Evolutionary conservation across 176 grass and related monocot genomes (phyloP).

Genomic region (sorghum (Sorghum bicolor)): DNA sequence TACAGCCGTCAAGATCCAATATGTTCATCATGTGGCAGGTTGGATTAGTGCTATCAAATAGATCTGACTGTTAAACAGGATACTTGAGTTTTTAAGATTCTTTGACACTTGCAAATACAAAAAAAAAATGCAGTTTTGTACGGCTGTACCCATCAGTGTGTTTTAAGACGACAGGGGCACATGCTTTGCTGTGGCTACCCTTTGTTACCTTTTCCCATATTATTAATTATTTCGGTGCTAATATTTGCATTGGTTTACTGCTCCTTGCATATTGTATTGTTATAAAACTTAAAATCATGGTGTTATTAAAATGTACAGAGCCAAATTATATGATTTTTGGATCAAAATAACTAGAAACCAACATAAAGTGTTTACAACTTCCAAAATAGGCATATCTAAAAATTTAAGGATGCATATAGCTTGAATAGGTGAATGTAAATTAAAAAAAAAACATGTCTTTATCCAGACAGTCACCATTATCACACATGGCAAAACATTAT

Average conservation of each 20-base stretch:
- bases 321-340: not conserved
- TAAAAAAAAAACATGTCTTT: not conserved
- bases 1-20: not conserved
- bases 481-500: not conserved
- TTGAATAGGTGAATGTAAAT: not conserved
- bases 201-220: not conserved
- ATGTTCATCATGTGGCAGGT: conserved; percentile 30
- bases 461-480: not conserved
- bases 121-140: conserved; percentile 19
- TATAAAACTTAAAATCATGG: not conserved
- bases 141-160: conserved; percentile 17
- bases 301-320: not conserved
- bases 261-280: not conserved
- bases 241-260: not conserved
- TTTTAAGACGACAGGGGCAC: conserved; percentile 21
- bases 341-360: not conserved
- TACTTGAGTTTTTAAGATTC: conserved; percentile 21
- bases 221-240: not conserved
- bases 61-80: conserved; percentile 28
- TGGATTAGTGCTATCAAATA: conserved; percentile 17
- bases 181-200: conserved; percentile 29
- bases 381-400: not conserved
- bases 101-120: conserved; percentile 21
- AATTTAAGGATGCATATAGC: not conserved
- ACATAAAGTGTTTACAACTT: not conserved